Percentiles rank a stretch among this genome's conserved stretches.
phyloP scores from a whole-genome alignment of 495 filamentous ascomycete species.

The Podospora appendiculata region DNA sequence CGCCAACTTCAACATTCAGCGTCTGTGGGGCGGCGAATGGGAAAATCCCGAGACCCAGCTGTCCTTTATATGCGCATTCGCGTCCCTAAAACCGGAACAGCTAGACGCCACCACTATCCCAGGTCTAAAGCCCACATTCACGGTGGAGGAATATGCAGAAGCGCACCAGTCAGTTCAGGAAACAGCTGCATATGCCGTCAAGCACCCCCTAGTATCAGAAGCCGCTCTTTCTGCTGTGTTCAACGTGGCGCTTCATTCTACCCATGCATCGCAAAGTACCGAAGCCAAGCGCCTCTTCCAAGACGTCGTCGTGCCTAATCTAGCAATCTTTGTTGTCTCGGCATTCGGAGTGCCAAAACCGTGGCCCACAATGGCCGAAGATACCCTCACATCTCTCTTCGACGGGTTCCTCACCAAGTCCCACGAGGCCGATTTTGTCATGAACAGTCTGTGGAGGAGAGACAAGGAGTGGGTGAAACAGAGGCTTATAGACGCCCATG shows the following conservation, averaged over 20 bases:
- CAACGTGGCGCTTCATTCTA: conserved; percentile 61
- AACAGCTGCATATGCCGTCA: conserved; percentile 65
- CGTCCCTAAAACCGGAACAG: conserved; percentile 58
- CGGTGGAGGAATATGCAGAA: conserved; percentile 64
- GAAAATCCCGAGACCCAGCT: conserved; percentile 77
- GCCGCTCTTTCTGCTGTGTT: conserved; percentile 79
- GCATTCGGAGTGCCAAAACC: conserved; percentile 55
- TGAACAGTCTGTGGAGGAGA: conserved; percentile 82
- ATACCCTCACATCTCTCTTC: conserved; percentile 45
- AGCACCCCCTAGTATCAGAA: conserved; percentile 80
- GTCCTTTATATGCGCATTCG: conserved; percentile 79
- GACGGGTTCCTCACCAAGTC: conserved; percentile 42
- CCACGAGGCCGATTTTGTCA: conserved; percentile 67
- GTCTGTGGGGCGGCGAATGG: conserved; percentile 89
- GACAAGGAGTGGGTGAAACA: conserved; percentile 75
- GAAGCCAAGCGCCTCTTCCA: conserved; percentile 63
- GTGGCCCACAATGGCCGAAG: conserved; percentile 47
- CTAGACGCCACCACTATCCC: conserved; percentile 79
- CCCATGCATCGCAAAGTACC: conserved; percentile 53
- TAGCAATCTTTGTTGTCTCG: conserved; percentile 72
- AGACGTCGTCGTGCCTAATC: conserved; percentile 58
- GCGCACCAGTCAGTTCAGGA: conserved; percentile 62
- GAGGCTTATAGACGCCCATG: conserved; percentile 72
- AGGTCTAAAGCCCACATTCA: conserved; percentile 69
- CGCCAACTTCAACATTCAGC: conserved; percentile 58